Conservation (phyloP, 305 asterid genomes). For the Fraxinus velutina region DNA sequence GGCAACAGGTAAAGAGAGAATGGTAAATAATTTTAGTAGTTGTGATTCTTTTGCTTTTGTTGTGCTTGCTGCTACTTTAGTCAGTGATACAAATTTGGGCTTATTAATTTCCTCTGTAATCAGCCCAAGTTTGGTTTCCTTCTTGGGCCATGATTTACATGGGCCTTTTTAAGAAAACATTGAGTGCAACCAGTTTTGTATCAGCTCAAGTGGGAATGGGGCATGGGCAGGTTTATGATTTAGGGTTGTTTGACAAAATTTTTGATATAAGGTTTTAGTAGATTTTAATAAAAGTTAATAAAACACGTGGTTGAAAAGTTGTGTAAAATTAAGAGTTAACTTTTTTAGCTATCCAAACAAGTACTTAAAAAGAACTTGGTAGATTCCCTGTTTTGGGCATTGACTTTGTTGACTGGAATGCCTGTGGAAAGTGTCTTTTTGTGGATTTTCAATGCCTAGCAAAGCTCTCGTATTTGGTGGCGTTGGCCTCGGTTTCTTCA, state of each 20-base stretch:
- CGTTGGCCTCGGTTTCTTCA: background rate
- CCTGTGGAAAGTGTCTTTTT: conserved; percentile 28
- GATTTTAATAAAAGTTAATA: background rate
- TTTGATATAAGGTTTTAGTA: background rate
- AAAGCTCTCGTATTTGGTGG: background rate
- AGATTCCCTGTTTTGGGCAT: background rate
- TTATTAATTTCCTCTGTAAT: background rate
- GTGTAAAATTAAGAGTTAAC: background rate
- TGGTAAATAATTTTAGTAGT: background rate
- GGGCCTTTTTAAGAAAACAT: background rate
- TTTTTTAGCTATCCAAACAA: background rate
- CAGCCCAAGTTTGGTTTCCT: background rate
- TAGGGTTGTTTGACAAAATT: background rate
- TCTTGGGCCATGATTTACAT: background rate
- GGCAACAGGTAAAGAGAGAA: background rate
- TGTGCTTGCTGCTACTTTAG: background rate
- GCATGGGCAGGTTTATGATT: background rate
- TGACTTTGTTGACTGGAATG: conserved; percentile 18
- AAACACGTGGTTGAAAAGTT: background rate
- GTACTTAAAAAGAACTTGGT: background rate
- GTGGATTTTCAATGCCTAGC: background rate
- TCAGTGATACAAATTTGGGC: background rate
- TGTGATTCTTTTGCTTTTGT: background rate
- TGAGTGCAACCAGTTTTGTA: background rate
- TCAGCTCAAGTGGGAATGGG: background rate